Conservation (phyloP, 1,284 basidiomycete genomes). For the Kwoniella shivajii region DNA sequence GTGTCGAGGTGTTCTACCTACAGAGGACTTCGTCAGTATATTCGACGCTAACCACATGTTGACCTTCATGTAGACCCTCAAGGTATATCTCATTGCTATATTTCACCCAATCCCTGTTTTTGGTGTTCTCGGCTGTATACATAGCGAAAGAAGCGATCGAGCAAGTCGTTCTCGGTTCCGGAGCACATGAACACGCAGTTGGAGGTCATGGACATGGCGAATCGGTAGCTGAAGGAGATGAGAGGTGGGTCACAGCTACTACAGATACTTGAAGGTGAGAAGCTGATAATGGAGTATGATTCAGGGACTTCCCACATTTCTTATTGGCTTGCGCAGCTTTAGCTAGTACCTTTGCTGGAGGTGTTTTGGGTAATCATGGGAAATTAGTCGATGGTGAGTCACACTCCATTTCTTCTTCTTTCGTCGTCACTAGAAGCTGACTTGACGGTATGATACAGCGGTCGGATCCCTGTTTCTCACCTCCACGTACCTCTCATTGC, state of each 20-base stretch:
- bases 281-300: conserved; percentile 13
- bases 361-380: conserved; percentile 66
- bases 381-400: conserved; percentile 69
- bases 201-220: conserved; percentile 59
- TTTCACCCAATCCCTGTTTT: conserved; percentile 85
- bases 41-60: background rate
- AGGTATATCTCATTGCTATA: conserved; percentile 75
- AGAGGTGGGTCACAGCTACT: conserved; percentile 17
- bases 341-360: conserved; percentile 56
- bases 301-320: conserved; percentile 59
- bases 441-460: conserved; percentile 25
- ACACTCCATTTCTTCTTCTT: background rate
- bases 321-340: conserved; percentile 61
- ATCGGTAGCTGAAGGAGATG: conserved; percentile 22
- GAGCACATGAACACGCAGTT: conserved; percentile 55
- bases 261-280: background rate
- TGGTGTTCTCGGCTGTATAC: conserved; percentile 88
- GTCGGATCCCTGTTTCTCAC: conserved; percentile 45
- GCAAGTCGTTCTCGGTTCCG: conserved; percentile 67
- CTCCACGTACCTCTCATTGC: conserved; percentile 24
- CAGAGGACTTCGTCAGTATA: too few species aligned
- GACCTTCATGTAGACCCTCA: conserved; percentile 60
- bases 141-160: conserved; percentile 92
- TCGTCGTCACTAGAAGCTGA: background rate
- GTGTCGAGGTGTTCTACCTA: too few species aligned